Base-by-base conservation (phyloP, 495 filamentous ascomycete species). In the Penicillium crystallinum region DNA sequence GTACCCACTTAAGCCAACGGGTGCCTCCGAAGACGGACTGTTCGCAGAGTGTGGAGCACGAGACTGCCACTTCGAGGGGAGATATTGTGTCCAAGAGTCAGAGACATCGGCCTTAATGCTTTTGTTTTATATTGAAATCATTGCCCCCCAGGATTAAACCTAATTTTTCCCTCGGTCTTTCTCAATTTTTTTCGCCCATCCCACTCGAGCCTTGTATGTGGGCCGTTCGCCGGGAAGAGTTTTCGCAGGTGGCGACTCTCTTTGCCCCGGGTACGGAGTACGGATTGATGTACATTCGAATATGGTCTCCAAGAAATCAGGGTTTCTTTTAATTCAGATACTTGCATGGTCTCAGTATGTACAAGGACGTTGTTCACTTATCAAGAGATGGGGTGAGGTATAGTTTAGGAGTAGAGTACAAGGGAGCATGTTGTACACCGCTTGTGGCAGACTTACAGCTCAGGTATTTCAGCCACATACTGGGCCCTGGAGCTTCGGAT, bases 31-130 rank as follows among this genome's bases (percentile, higher is more conserved):
- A 55, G 39, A 45, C 48, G 39, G 51, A 29, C 30, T 52, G 41
- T 51, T 44, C 22, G 22, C n/a, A 11, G 10, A 27, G 9, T 22
- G 62, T 61, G 59, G 61, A 66, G 55, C 59, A 63, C 54, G 56
- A 64, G 59, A 55, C 58, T 43, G 44, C 35, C 46, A 56, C 46
- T 34, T 35, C 40, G 47, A 52, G 48, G n/a, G 25, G 25, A 53
- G 64, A 60, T 36, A 44, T 65, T 67, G 64, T 58, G 67, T 66
- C 66, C 67, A 57, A 59, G 37, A 46, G 58, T 53, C 34, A 6
- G 21, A 53, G 29, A 17, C n/a, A 36, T 8, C 22, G 49, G 42
- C n/a, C n/a, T n/a, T n/a, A n/a, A 54, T 54, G 51, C 50, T 45
- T 41, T 41, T 22, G 8, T 34, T 22, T 21, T 34, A 5, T 35